These are phyloP conservation scores for Pythium phragmitis DNA, from an alignment of 352 stramenopile genomes.

Conservation along the genomic window DNA sequence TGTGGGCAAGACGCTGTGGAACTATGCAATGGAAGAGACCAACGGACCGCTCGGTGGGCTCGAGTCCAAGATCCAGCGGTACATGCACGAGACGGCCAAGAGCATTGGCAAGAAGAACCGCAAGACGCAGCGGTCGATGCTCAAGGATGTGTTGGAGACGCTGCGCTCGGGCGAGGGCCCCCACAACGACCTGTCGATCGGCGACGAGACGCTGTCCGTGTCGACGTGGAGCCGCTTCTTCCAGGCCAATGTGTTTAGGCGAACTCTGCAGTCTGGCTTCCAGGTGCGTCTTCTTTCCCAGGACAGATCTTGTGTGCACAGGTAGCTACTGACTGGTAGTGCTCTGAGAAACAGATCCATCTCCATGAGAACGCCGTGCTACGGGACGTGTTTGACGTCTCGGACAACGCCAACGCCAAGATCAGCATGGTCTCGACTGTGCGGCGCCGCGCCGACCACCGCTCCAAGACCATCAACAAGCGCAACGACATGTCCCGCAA, in stretches of 20 bases:
- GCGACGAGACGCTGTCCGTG: conserved; percentile 49
- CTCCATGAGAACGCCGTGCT: conserved; percentile 56
- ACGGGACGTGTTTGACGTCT: conserved; percentile 62
- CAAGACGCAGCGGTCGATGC: conserved; percentile 56
- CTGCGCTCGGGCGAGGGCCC: conserved; percentile 53
- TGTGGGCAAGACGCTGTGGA: conserved; percentile 36
- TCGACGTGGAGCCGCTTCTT: conserved; percentile 67
- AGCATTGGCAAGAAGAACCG: conserved; percentile 74
- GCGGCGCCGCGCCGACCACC: conserved; percentile 45
- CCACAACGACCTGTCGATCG: conserved; percentile 50
- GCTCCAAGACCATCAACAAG: conserved; percentile 50
- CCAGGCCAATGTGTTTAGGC: conserved; percentile 60
- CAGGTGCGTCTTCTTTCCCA: conserved; percentile 31
- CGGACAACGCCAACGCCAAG: conserved; percentile 46
- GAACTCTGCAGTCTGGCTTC: conserved; percentile 51
- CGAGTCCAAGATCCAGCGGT: conserved; percentile 49
- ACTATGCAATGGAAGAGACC: conserved; percentile 41
- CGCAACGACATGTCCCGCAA: conserved; percentile 59
- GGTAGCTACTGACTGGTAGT: background rate
- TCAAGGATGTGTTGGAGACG: conserved; percentile 72
- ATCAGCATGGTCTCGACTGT: conserved; percentile 47
- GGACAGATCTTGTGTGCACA: too few species aligned
- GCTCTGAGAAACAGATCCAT: conserved; percentile 30
- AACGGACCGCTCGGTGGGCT: conserved; percentile 47
- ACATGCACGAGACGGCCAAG: conserved; percentile 67